Percentiles rank a stretch among this genome's conserved stretches.
Evolutionary conservation across 177 flowering plant genomes (phyloP).

Genomic region (Telopea speciosissima): DNA sequence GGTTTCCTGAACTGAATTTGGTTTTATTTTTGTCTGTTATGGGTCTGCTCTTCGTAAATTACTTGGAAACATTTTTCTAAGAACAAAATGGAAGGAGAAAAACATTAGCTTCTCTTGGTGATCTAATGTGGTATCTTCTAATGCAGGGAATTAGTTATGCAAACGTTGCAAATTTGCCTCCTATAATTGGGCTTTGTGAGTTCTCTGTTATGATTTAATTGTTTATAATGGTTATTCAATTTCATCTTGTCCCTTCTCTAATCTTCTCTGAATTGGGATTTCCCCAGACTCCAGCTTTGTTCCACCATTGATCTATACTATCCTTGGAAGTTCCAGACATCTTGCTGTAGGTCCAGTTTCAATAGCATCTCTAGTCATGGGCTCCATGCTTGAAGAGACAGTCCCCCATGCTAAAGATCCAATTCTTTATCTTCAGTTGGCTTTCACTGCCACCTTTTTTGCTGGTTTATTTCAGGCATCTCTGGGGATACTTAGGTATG

Average conservation of each 20-base stretch:
- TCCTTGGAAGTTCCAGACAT: conserved; percentile 69
- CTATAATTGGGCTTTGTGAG: conserved; percentile 68
- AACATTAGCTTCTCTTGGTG: neutral
- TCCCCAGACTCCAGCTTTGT: conserved; percentile 71
- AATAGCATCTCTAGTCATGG: conserved; percentile 77
- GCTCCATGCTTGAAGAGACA: conserved; percentile 53
- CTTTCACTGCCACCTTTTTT: conserved; percentile 68
- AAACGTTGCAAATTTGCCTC: conserved; percentile 74
- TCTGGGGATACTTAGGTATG: conserved; percentile 37
- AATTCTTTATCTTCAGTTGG: conserved; percentile 38
- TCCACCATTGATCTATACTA: conserved; percentile 64
- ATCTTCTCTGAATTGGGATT: conserved; percentile 2
- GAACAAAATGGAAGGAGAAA: too few relatives aligned
- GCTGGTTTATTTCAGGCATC: conserved; percentile 70
- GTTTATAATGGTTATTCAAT: neutral
- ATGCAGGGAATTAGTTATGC: conserved; percentile 75
- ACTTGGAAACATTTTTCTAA: too few relatives aligned
- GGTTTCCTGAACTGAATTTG: neutral
- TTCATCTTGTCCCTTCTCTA: neutral
- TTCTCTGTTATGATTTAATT: conserved; percentile 3
- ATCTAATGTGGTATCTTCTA: neutral
- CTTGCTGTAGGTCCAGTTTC: conserved; percentile 72
- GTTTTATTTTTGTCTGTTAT: too few relatives aligned
- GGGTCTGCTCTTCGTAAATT: too few relatives aligned
- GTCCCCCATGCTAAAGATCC: conserved; percentile 40